These are phyloP conservation scores for Wolfiporia cocos DNA, from an alignment of 1,284 basidiomycete genomes.

Conservation along the genomic window DNA sequence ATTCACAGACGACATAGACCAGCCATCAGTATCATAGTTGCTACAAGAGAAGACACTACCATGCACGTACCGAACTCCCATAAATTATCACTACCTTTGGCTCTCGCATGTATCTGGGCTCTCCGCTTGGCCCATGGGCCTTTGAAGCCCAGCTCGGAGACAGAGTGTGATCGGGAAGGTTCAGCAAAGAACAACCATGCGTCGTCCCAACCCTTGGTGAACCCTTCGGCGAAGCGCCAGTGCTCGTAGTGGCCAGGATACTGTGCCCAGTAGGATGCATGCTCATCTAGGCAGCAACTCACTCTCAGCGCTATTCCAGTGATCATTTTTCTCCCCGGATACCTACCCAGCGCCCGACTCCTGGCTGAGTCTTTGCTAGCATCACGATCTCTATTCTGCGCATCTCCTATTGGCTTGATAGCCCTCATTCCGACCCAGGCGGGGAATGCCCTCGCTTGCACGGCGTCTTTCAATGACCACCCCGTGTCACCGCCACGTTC, in stretches of 20 bases:
- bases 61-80: slow-evolving; percentile 61
- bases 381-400: too few species aligned
- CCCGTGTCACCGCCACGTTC: slow-evolving; percentile 63
- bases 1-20: too few species aligned
- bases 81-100: slow-evolving; percentile 34
- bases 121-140: slow-evolving; percentile 51
- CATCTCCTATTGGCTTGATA: slow-evolving; percentile 2
- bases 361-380: slow-evolving; percentile 29
- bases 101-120: slow-evolving; percentile 36
- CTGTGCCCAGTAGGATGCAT: slow-evolving; percentile 54
- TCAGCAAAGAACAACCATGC: slow-evolving; percentile 47
- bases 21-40: neutral
- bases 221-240: slow-evolving; percentile 63
- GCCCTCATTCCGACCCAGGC: slow-evolving; percentile 32
- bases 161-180: slow-evolving; percentile 17
- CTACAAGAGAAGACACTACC: neutral
- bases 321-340: neutral
- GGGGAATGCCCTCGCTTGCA: slow-evolving; percentile 48
- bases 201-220: slow-evolving; percentile 67
- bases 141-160: slow-evolving; percentile 57
- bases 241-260: slow-evolving; percentile 53
- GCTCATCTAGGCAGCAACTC: too few species aligned
- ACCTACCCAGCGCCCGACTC: slow-evolving; percentile 36
- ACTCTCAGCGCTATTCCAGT: too few species aligned
- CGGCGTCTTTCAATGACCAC: slow-evolving; percentile 74